These are phyloP conservation scores for Pseudozyma tsukubaensis DNA, from an alignment of 1,284 basidiomycete genomes.

Conservation along the genomic window DNA sequence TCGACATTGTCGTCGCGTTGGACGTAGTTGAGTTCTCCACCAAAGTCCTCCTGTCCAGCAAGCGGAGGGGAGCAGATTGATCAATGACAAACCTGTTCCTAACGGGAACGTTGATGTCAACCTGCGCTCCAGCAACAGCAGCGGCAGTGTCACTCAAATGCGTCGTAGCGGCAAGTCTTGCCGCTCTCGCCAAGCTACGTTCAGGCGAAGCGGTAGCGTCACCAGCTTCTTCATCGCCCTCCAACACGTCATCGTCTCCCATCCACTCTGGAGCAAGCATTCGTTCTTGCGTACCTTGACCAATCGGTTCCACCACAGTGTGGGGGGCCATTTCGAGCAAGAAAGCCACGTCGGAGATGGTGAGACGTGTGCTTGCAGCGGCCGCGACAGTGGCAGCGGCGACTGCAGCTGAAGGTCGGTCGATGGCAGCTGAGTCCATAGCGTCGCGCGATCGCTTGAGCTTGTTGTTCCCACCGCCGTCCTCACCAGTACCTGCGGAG, in stretches of 20 bases:
- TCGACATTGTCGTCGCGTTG: too few species aligned
- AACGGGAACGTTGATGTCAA: conserved; percentile 13
- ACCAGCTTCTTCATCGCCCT: conserved; percentile 12
- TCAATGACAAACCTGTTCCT: conserved; percentile 61
- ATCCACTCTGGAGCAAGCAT: conserved; percentile 59
- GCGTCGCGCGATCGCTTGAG: conserved; percentile 42
- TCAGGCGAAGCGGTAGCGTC: conserved; percentile 22
- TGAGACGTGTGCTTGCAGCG: conserved; percentile 41
- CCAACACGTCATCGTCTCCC: conserved; percentile 35
- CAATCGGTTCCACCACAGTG: conserved; percentile 64
- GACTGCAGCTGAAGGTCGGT: not conserved
- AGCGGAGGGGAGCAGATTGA: conserved; percentile 54
- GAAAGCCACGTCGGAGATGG: conserved; percentile 61
- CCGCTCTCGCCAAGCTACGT: conserved; percentile 25
- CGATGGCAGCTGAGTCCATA: conserved; percentile 19
- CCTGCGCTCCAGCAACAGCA: not conserved
- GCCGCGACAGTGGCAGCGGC: conserved; percentile 7
- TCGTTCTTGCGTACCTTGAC: conserved; percentile 62
- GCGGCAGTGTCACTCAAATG: conserved; percentile 41
- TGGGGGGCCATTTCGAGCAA: conserved; percentile 61
- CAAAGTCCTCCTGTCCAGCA: conserved; percentile 57
- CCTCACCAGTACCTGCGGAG: conserved; percentile 29
- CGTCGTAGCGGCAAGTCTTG: conserved; percentile 45
- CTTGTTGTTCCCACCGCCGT: conserved; percentile 5
- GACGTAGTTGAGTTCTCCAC: conserved; percentile 41